These are phyloP conservation scores for Stagonosporopsis cucurbitacearum DNA, from an alignment of 2,329 filamentous ascomycete species.

Conservation along the genomic window DNA sequence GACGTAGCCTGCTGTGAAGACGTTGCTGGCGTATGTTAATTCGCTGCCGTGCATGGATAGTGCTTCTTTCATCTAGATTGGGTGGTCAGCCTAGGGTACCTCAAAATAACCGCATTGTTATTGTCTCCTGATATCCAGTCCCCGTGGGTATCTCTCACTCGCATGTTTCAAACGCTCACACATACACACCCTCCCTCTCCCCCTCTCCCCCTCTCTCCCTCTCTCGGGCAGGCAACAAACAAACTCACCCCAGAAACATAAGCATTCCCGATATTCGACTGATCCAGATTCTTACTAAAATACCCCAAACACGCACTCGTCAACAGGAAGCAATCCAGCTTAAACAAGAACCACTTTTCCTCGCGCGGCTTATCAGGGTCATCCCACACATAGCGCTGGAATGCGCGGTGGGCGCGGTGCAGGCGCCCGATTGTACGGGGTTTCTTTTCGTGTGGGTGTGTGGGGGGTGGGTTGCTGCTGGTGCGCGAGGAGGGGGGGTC, in stretches of 20 bases:
- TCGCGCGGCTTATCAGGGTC: constrained; percentile 26
- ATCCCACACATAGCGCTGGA: constrained; percentile 32
- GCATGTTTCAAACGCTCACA: too few species aligned
- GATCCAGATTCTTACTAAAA: constrained; percentile 38
- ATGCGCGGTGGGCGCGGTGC: constrained; percentile 19
- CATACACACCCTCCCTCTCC: too few species aligned
- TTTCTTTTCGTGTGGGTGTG: constrained; percentile 25
- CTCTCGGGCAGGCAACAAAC: too few species aligned
- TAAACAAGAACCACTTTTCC: constrained; percentile 39
- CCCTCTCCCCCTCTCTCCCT: too few species aligned
- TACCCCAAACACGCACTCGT: constrained; percentile 35
- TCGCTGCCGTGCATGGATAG: constrained; percentile 40
- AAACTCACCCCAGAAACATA: constrained; percentile 40
- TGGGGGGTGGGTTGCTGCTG: constrained; percentile 2
- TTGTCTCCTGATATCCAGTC: too few species aligned
- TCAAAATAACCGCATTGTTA: too few species aligned
- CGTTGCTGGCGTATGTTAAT: constrained; percentile 38
- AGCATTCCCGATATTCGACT: constrained; percentile 39
- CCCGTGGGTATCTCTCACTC: too few species aligned
- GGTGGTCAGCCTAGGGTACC: neutral
- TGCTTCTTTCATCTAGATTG: constrained; percentile 36
- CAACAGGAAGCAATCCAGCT: constrained; percentile 38
- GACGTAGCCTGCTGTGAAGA: constrained; percentile 41
- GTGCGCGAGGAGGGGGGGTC: constrained; percentile 15
- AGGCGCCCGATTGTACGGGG: constrained; percentile 21